Conservation (phyloP, 1,139 yeast genomes). For the Meyerozyma athensensis region DNA sequence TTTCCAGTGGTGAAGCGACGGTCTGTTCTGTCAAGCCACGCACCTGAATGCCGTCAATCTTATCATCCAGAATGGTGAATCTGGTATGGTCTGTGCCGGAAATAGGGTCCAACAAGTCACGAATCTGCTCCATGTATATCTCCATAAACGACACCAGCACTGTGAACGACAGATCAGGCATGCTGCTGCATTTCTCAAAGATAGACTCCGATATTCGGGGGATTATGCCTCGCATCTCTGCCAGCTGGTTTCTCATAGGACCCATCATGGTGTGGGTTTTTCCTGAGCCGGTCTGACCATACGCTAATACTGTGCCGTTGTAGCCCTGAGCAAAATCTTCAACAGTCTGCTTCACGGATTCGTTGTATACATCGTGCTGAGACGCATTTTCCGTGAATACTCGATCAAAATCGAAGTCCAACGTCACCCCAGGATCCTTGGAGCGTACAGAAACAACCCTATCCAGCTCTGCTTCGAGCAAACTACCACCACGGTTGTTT, state of each 20-base stretch:
- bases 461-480: conserved; percentile 20
- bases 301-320: conserved; percentile 80
- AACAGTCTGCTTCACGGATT: conserved; percentile 53
- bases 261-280: conserved; percentile 89
- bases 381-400: conserved; percentile 49
- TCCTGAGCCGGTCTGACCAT: conserved; percentile 89
- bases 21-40: conserved; percentile 61
- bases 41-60: conserved; percentile 63
- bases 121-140: conserved; percentile 72
- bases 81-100: conserved; percentile 19
- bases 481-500: conserved; percentile 14
- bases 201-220: conserved; percentile 70
- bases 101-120: conserved; percentile 45
- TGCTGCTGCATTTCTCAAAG: conserved; percentile 44
- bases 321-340: conserved; percentile 74
- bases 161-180: conserved; percentile 54
- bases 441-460: conserved; percentile 27
- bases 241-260: conserved; percentile 21
- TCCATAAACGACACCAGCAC: conserved; percentile 77
- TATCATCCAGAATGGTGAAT: conserved; percentile 63
- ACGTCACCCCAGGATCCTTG: conserved; percentile 25
- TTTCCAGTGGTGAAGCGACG: conserved; percentile 56
- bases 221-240: conserved; percentile 51
- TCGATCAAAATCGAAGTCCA: conserved; percentile 59
- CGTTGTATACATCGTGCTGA: conserved; percentile 62